phyloP scores from a whole-genome alignment of 208 protist genomes.

The Trypanosoma scelopori region DNA sequence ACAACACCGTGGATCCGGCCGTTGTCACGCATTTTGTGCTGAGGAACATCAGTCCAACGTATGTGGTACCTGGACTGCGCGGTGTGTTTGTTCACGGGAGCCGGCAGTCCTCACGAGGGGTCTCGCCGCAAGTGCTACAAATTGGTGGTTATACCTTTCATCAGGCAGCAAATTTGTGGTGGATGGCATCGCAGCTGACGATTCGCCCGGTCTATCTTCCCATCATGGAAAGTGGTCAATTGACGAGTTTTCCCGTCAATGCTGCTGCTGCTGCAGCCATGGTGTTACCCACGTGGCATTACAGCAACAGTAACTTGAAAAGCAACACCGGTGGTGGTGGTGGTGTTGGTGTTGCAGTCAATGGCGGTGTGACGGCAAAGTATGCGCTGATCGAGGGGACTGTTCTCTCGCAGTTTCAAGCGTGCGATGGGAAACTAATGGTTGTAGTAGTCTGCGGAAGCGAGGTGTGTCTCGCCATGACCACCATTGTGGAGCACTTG shows the following conservation, averaged over 20 bases:
- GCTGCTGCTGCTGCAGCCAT: background rate
- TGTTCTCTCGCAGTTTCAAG: slow-evolving; percentile 29
- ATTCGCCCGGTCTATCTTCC: slow-evolving; percentile 59
- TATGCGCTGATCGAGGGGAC: slow-evolving; percentile 26
- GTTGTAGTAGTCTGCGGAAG: slow-evolving; percentile 17
- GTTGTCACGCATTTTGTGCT: slow-evolving; percentile 55
- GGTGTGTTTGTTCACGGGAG: slow-evolving; percentile 71
- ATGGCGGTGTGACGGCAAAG: background rate
- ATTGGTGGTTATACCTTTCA: slow-evolving; percentile 39
- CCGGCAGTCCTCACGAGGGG: slow-evolving; percentile 25
- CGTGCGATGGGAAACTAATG: slow-evolving; percentile 20
- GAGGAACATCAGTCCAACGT: slow-evolving; percentile 46
- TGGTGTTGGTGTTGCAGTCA: background rate
- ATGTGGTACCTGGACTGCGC: slow-evolving; percentile 43
- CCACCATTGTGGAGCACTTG: slow-evolving; percentile 24
- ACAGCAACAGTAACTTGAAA: background rate
- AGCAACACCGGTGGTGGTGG: background rate
- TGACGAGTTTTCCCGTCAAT: slow-evolving; percentile 7
- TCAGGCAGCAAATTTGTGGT: slow-evolving; percentile 63
- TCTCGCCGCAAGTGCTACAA: slow-evolving; percentile 25
- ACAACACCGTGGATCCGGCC: slow-evolving; percentile 42
- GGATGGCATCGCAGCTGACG: slow-evolving; percentile 73
- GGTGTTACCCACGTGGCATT: background rate
- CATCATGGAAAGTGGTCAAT: background rate
- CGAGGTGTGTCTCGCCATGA: slow-evolving; percentile 26